Conservation (phyloP, 805 yeast genomes). For the Candida michaelii region DNA sequence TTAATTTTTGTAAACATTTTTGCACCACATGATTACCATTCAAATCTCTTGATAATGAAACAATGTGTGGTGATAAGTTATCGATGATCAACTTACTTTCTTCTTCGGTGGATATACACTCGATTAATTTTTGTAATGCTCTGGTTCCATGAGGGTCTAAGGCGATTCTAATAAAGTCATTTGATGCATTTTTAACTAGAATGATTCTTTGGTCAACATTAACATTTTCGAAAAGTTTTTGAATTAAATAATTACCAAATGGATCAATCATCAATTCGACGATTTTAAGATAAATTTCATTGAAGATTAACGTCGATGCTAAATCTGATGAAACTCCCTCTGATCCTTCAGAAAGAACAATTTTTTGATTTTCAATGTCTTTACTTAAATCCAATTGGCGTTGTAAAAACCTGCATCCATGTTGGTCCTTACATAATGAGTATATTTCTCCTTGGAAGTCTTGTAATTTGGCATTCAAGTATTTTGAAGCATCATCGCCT, state of each 20-base stretch:
- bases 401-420: slow-evolving; percentile 92
- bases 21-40: slow-evolving; percentile 98
- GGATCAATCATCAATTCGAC: slow-evolving; percentile 93
- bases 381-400: slow-evolving; percentile 72
- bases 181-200: slow-evolving; percentile 69
- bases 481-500: slow-evolving; percentile 71
- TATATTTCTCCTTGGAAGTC: slow-evolving; percentile 75
- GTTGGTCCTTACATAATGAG: slow-evolving; percentile 89
- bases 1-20: slow-evolving; percentile 77
- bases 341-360: slow-evolving; percentile 1
- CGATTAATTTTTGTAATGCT: slow-evolving; percentile 89
- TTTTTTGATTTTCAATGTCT: slow-evolving; percentile 21
- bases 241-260: slow-evolving; percentile 94
- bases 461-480: slow-evolving; percentile 62
- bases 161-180: slow-evolving; percentile 76
- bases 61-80: slow-evolving; percentile 68
- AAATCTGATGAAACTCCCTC: slow-evolving; percentile 21
- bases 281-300: slow-evolving; percentile 73
- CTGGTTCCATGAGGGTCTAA: slow-evolving; percentile 95
- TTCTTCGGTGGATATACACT: slow-evolving; percentile 67
- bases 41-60: slow-evolving; percentile 77
- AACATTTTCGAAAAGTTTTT: slow-evolving; percentile 81
- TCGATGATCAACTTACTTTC: slow-evolving; percentile 67
- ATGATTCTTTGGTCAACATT: slow-evolving; percentile 65
- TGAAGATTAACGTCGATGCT: slow-evolving; percentile 74